Base-by-base conservation (phyloP, 441 rosid species). In the Macaranga tanarius region DNA sequence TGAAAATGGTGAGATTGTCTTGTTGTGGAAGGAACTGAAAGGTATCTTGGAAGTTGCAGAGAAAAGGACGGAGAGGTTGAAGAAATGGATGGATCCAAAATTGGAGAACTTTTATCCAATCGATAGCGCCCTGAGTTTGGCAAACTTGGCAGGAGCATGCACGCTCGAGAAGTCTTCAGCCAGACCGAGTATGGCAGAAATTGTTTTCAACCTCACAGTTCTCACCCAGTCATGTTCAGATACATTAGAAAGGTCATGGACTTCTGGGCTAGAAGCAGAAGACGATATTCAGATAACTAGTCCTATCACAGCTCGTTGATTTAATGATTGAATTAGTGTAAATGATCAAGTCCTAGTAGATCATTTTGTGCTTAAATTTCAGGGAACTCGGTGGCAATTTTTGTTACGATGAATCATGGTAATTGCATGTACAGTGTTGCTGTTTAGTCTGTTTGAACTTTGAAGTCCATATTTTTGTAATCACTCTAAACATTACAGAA, bases 111-210 rank as follows among this genome's bases (percentile, higher is more conserved):
- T 80, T 63, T 88, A 83, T 71, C 84, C 87, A 38, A 73, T 80
- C 34, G 86, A 88, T 17, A 80, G 78, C 64, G 89, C 88, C 22
- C 77, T 86, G 47, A 82, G 83, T 76, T 71, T 88, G 80, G 88
- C 82, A 22, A 62, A n/a, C 38, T 72, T 88, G 78, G 92, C 91
- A 19, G 73, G 75, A 63, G 86, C 81, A 0, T 88, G 95, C 80
- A 84, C 87, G 0, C 44, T 71, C 51, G 90, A 82, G 78, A 78
- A 79, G 61, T 54, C 90, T 63, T 55, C 75, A 28, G 76, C 80
- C 7, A 85, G 92, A 82, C 95, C 90, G 55, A 82, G 80, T 73
- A 88, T 90, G 90, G 85, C 75, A 17, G 95, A 90, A 76, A 62
- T 90, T 7, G 95, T 88, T 72, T 81, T 88, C 75, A 83, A 74